Evolutionary conservation across 495 filamentous ascomycete species (phyloP).

Genomic region (Annulohypoxylon bovei): DNA sequence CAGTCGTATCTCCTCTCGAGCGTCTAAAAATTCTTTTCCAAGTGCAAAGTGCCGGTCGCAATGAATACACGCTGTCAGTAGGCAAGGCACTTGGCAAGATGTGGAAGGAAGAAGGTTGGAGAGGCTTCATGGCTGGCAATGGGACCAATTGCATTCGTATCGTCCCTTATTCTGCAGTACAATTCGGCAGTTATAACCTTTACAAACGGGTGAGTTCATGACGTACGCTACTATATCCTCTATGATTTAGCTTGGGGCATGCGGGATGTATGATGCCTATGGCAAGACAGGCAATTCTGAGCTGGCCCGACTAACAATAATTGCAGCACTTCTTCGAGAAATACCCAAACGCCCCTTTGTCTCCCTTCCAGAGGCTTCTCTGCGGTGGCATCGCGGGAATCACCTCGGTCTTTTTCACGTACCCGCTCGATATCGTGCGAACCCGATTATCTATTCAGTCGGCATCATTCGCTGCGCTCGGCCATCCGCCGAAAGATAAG

Average conservation of each 20-base stretch:
- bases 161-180: constrained; percentile 96
- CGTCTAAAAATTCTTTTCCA: constrained; percentile 97
- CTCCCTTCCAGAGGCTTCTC: constrained; percentile 73
- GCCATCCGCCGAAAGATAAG: constrained; percentile 63
- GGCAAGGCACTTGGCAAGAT: constrained; percentile 91
- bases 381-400: constrained; percentile 93
- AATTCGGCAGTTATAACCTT: constrained; percentile 97
- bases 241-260: neutral
- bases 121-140: constrained; percentile 95
- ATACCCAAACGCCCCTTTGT: constrained; percentile 72
- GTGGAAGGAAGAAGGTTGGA: constrained; percentile 95
- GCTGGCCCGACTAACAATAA: constrained; percentile 19
- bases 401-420: constrained; percentile 83
- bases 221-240: neutral
- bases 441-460: constrained; percentile 96
- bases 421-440: constrained; percentile 94
- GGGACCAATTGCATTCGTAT: constrained; percentile 98
- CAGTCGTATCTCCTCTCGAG: constrained; percentile 95
- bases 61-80: constrained; percentile 91
- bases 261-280: neutral
- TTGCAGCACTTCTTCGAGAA: constrained; percentile 75
- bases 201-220: constrained; percentile 86
- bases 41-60: constrained; percentile 88
- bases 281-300: neutral
- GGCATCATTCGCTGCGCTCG: constrained; percentile 86